Evolutionary conservation across 306 rosid species (phyloP).

Genomic region (Trichosanthes truncata): DNA sequence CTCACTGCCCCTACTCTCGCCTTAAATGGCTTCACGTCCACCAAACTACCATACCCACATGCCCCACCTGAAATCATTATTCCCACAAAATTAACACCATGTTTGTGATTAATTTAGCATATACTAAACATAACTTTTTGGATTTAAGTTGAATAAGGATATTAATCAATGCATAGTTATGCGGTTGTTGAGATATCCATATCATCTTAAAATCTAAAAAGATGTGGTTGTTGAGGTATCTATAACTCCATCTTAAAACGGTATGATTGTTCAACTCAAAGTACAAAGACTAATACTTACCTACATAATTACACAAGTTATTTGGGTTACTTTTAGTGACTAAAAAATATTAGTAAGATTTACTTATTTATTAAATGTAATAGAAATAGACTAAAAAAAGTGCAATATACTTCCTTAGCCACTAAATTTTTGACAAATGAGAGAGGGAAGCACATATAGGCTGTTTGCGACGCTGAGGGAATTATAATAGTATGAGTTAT

Average conservation of each 20-base stretch:
- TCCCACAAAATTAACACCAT: neutral
- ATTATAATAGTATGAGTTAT: too few relatives aligned
- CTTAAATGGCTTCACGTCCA: conserved; percentile 68
- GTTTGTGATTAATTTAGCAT: neutral
- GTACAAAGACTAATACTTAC: too few relatives aligned
- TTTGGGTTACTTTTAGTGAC: too few relatives aligned
- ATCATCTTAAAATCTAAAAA: neutral
- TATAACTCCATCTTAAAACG: neutral
- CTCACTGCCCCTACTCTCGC: conserved; percentile 89
- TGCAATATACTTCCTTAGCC: too few relatives aligned
- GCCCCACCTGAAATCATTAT: conserved; percentile 53
- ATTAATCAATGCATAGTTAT: neutral
- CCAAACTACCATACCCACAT: conserved; percentile 75
- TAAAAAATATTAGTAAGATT: too few relatives aligned
- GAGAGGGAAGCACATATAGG: too few relatives aligned
- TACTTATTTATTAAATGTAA: too few relatives aligned
- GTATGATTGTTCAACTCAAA: too few relatives aligned
- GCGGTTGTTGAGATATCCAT: neutral
- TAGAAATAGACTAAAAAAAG: too few relatives aligned
- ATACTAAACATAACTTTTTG: neutral
- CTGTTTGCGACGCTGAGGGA: too few relatives aligned
- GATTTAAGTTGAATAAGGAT: neutral
- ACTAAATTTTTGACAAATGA: too few relatives aligned
- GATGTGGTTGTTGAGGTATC: neutral
- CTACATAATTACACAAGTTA: too few relatives aligned